Evolutionary conservation across 169 alveolate genomes (phyloP).

Genomic region (Ichthyophthirius multifiliis): DNA sequence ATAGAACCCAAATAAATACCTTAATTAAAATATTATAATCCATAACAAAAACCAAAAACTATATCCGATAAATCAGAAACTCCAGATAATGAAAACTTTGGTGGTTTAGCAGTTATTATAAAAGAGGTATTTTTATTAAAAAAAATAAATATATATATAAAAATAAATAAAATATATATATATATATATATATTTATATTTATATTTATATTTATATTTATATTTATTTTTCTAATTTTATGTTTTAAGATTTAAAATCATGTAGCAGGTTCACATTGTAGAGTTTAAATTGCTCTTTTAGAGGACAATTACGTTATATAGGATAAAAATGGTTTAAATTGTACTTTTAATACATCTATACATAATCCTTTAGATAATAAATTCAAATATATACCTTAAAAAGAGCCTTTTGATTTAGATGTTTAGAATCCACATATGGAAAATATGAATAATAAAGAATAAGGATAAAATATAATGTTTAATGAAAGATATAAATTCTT

Average conservation of each 20-base stretch:
- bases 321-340: conserved; percentile 25
- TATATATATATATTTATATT: not conserved
- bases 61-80: not conserved
- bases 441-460: conserved; percentile 24
- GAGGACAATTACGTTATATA: conserved; percentile 13
- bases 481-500: conserved; percentile 34
- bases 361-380: conserved; percentile 27
- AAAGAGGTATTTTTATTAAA: too few species aligned
- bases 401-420: not conserved
- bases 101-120: not conserved
- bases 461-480: conserved; percentile 22
- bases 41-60: not conserved
- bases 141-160: too few species aligned
- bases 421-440: not conserved
- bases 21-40: not conserved
- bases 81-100: not conserved
- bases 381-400: not conserved
- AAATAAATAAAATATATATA: too few species aligned
- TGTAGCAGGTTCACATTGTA: conserved; percentile 33
- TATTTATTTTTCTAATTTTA: not conserved
- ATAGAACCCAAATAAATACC: not conserved
- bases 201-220: not conserved
- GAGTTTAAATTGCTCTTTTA: conserved; percentile 15
- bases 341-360: conserved; percentile 26
- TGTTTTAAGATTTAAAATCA: conserved; percentile 16